Conservation (phyloP, 106 monocot species). For the Alisma plantagoaquatica region DNA sequence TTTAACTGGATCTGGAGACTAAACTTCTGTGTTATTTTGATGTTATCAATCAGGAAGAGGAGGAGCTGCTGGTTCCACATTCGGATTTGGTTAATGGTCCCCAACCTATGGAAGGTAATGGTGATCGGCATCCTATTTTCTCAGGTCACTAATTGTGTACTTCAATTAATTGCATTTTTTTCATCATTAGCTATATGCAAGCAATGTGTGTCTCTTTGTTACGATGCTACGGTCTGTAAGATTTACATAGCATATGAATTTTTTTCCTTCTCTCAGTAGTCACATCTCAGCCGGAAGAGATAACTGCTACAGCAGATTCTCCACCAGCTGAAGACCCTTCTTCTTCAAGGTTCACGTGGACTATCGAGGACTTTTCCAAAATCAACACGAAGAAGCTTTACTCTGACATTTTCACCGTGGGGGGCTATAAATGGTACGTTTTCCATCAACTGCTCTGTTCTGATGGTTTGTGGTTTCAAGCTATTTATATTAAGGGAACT, state of each 20-base stretch:
- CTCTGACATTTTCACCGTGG: slow-evolving; percentile 27
- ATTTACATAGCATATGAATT: too few species aligned
- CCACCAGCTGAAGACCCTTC: slow-evolving; percentile 36
- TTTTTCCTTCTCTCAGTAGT: slow-evolving; percentile 2
- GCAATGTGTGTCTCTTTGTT: too few species aligned
- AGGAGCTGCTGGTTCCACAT: slow-evolving; percentile 60
- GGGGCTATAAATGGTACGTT: slow-evolving; percentile 37
- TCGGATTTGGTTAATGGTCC: slow-evolving; percentile 43
- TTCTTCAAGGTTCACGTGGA: slow-evolving; percentile 34
- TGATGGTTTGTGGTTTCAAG: background rate
- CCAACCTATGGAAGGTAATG: slow-evolving; percentile 60
- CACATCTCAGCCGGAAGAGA: slow-evolving; percentile 1
- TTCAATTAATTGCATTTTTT: too few species aligned
- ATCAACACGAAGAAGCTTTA: slow-evolving; percentile 28
- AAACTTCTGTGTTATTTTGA: slow-evolving; percentile 6
- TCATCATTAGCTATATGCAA: too few species aligned
- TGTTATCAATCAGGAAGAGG: slow-evolving; percentile 39
- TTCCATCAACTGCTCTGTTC: background rate
- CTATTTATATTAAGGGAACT: background rate
- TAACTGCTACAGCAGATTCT: slow-evolving; percentile 16
- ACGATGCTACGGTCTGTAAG: too few species aligned
- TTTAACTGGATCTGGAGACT: slow-evolving; percentile 16
- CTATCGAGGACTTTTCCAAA: slow-evolving; percentile 34
- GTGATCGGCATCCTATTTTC: too few species aligned
- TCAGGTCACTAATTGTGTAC: too few species aligned